Conservation (phyloP, 305 asterid species). For the Withania somnifera region DNA sequence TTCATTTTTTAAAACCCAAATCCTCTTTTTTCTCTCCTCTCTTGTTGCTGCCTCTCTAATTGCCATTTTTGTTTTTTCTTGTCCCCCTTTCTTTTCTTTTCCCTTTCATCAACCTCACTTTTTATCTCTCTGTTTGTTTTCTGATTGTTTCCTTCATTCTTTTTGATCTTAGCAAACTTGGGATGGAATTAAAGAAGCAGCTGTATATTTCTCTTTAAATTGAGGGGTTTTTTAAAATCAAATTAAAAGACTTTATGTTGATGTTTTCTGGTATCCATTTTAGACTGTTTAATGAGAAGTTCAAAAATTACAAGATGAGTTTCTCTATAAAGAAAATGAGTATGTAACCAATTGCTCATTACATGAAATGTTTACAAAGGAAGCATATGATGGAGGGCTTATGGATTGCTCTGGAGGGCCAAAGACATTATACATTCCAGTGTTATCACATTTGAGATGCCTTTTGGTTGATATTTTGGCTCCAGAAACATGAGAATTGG, state of each 20-base stretch:
- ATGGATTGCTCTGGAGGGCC: not conserved
- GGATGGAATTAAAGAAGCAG: not conserved
- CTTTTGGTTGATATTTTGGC: too few species aligned
- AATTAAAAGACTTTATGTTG: not conserved
- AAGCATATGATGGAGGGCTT: not conserved
- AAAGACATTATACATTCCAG: not conserved
- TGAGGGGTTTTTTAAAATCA: not conserved
- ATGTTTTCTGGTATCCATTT: not conserved
- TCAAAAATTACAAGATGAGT: not conserved
- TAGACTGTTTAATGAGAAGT: not conserved
- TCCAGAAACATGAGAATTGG: too few species aligned
- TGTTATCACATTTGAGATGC: not conserved
- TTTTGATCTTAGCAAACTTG: not conserved
- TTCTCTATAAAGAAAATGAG: not conserved
- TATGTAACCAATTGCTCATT: not conserved
- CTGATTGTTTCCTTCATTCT: not conserved
- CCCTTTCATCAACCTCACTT: not conserved
- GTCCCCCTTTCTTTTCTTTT: not conserved
- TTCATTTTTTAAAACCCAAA: not conserved
- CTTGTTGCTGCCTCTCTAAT: not conserved
- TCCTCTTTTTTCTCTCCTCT: not conserved
- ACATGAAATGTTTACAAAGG: not conserved
- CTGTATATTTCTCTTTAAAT: not conserved
- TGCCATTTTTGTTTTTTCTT: not conserved
- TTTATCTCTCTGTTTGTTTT: not conserved